phyloP scores from a whole-genome alignment of 257 asterid genomes.

The Echium plantagineum region DNA sequence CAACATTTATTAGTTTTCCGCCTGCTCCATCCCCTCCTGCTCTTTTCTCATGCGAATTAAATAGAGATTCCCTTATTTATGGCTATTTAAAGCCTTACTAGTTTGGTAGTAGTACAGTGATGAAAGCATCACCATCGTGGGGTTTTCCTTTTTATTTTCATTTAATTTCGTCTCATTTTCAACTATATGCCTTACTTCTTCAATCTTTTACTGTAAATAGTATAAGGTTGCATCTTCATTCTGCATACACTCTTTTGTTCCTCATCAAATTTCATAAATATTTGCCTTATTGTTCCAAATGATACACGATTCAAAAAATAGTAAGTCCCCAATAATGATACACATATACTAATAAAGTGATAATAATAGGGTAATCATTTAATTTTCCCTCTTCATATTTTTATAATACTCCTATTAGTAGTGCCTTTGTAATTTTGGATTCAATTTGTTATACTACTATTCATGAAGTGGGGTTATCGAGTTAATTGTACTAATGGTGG shows the following conservation, averaged over 20 bases:
- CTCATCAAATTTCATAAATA: not conserved
- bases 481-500: no score
- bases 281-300: not conserved
- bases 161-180: no score
- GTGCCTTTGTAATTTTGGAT: no score
- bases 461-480: no score
- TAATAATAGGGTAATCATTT: no score
- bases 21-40: not conserved
- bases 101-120: not conserved
- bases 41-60: not conserved
- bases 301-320: no score
- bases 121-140: not conserved
- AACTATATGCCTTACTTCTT: not conserved
- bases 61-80: not conserved
- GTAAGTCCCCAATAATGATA: no score
- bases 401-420: no score
- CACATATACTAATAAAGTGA: no score
- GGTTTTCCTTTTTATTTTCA: not conserved
- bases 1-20: not conserved
- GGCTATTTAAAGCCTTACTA: not conserved
- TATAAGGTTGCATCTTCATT: not conserved
- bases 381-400: no score
- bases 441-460: no score
- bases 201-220: not conserved
- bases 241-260: not conserved